Base-by-base conservation (phyloP, 2,329 filamentous ascomycete species). In the Fusarium albidum region DNA sequence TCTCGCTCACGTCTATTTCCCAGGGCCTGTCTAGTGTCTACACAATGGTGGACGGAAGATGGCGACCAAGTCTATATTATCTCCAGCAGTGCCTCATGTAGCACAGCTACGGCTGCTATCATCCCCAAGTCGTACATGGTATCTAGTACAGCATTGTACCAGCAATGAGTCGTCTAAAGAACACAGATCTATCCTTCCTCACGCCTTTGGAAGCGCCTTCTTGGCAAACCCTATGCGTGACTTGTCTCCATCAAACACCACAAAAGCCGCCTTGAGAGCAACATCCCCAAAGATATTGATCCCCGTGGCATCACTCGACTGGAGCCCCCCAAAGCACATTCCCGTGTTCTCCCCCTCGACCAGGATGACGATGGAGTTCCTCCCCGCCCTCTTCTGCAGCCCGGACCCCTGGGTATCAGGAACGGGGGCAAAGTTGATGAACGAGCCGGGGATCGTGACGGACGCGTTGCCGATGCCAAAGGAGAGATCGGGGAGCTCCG, bases 321-420 rank as follows among this genome's bases (percentile, higher is more conserved):
- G 88, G n/a, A 91, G 74, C 61, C 87, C 87, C 49, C 87, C 88
- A 59, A 87, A 90, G 75, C 88, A 91, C 12, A 13, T 41, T 9
- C 42, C 37, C 1, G 49, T n/a, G n/a, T n/a, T n/a, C n/a, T n/a
- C n/a, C n/a, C n/a, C n/a, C n/a, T n/a, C n/a, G n/a, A n/a, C n/a
- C n/a, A n/a, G n/a, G n/a, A n/a, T n/a, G 9, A 52, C 77, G 73
- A 77, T 25, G 12, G n/a, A 8, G n/a, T n/a, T n/a, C 13, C 52
- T 43, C 32, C 35, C 55, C 2, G 14, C 25, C 6, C 42, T 40
- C 12, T 34, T 33, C 13, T 21, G 28, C 6, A 38, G 18, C 8
- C 17, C 33, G 1, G 10, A 21, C 3, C 33, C n/a, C 4, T 40
- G 42, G 8, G 49, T 28, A 5, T 46, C 49, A 9, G 53, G 46